These are phyloP conservation scores for Fusarium sp. DNA, from an alignment of 2,329 filamentous ascomycete species.

Conservation along the genomic window DNA sequence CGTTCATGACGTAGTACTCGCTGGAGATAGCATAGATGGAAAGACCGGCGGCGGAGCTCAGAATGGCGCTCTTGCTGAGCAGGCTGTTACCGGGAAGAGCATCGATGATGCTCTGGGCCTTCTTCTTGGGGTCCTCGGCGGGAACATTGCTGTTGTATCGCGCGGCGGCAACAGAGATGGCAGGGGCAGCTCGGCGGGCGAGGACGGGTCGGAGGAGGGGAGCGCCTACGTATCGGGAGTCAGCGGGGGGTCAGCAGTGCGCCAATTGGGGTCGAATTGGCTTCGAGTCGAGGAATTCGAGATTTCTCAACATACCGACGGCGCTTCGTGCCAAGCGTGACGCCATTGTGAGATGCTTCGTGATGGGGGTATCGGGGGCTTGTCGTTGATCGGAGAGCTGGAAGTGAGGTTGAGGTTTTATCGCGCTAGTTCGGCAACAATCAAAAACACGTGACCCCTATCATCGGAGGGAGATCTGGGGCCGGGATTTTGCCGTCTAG, in stretches of 20 bases:
- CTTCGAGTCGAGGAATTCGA: constrained; percentile 15
- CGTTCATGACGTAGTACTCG: constrained; percentile 99
- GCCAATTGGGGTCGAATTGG: constrained; percentile 45
- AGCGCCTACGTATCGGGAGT: constrained; percentile 71
- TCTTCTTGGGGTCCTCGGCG: constrained; percentile 91
- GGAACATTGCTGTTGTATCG: constrained; percentile 83
- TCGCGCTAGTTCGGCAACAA: constrained; percentile 56
- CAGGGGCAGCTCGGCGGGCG: constrained; percentile 78
- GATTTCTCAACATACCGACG: constrained; percentile 75
- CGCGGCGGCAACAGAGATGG: constrained; percentile 74
- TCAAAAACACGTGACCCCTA: constrained; percentile 51
- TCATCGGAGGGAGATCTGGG: constrained; percentile 35
- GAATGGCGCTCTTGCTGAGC: constrained; percentile 95
- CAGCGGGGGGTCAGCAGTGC: constrained; percentile 35
- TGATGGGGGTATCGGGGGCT: constrained; percentile 62
- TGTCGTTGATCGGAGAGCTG: constrained; percentile 59
- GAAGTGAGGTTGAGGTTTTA: constrained; percentile 64
- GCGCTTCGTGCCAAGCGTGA: constrained; percentile 96
- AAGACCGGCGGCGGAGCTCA: constrained; percentile 90
- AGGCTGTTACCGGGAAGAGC: constrained; percentile 91
- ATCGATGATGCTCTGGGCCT: constrained; percentile 95
- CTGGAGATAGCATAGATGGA: constrained; percentile 97
- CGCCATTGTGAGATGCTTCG: constrained; percentile 84
- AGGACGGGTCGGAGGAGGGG: constrained; percentile 88
- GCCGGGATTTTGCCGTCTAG: constrained; percentile 43